These are phyloP conservation scores for Ophiostoma himal-ulmi DNA, from an alignment of 2,329 filamentous ascomycete species.

Conservation along the genomic window DNA sequence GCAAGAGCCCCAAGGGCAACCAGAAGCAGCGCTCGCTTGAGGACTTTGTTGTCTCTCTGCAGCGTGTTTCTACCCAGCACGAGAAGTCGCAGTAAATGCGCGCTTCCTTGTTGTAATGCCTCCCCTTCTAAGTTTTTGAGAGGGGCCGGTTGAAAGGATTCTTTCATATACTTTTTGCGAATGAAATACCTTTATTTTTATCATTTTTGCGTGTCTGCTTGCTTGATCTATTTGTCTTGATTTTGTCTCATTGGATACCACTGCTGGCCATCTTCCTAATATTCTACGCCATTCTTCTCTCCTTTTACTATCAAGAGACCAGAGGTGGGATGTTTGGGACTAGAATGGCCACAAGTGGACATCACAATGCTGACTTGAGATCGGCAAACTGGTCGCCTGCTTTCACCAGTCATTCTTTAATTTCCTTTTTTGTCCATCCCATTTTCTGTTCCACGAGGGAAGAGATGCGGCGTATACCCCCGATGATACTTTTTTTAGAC, in stretches of 20 bases:
- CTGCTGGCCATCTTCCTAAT: background rate
- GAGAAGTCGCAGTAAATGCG: constrained; percentile 68
- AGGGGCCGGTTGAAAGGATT: constrained; percentile 23
- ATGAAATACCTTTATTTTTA: constrained; percentile 10
- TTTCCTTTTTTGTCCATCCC: constrained; percentile 31
- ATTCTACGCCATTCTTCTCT: background rate
- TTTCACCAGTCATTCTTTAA: background rate
- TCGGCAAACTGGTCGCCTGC: background rate
- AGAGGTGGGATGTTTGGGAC: background rate
- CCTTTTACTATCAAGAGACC: background rate
- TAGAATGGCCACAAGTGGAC: background rate
- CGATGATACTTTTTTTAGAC: constrained; percentile 11
- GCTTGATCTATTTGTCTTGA: background rate
- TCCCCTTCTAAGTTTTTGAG: constrained; percentile 19
- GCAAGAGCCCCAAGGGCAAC: constrained; percentile 74
- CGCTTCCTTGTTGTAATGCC: background rate
- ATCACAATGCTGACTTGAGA: background rate
- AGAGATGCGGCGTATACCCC: constrained; percentile 28
- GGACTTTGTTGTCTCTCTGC: constrained; percentile 84
- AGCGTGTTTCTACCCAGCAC: constrained; percentile 86
- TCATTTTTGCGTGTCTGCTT: constrained; percentile 7
- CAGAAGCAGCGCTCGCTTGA: constrained; percentile 79
- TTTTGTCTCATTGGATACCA: constrained; percentile 1
- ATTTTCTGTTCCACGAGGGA: constrained; percentile 30
- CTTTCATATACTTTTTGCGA: constrained; percentile 6